Evolutionary conservation across 306 rosid species (phyloP).

Genomic region (Abrus pulchellus): DNA sequence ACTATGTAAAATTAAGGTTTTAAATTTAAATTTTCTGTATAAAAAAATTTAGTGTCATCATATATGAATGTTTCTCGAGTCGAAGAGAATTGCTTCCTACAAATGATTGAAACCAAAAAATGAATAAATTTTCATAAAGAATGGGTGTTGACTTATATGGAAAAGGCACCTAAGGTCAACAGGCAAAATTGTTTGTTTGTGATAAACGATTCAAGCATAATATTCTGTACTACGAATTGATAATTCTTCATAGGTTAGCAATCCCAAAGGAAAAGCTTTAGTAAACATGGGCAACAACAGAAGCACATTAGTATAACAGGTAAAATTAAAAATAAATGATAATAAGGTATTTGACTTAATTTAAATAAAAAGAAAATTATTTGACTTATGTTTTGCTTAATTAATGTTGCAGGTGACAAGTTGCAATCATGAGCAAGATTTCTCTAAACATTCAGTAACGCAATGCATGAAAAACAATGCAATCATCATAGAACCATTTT

Average conservation of each 20-base stretch:
- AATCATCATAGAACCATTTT: background rate
- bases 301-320: background rate
- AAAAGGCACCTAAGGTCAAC: background rate
- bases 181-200: background rate
- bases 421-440: background rate
- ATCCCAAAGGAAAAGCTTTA: background rate
- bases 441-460: background rate
- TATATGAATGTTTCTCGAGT: too few species aligned
- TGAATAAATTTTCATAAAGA: background rate
- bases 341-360: constrained; percentile 14
- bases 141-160: too few species aligned
- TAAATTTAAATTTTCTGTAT: too few species aligned
- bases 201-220: background rate
- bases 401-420: background rate
- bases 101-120: too few species aligned
- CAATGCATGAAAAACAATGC: background rate
- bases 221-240: background rate
- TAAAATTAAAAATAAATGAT: background rate
- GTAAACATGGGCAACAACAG: background rate
- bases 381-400: background rate
- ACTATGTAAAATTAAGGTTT: too few species aligned
- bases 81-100: too few species aligned
- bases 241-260: background rate
- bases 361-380: background rate
- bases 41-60: too few species aligned